Conservation (phyloP, 2,329 filamentous ascomycete species). For the Aspergillus eucalypticola region DNA sequence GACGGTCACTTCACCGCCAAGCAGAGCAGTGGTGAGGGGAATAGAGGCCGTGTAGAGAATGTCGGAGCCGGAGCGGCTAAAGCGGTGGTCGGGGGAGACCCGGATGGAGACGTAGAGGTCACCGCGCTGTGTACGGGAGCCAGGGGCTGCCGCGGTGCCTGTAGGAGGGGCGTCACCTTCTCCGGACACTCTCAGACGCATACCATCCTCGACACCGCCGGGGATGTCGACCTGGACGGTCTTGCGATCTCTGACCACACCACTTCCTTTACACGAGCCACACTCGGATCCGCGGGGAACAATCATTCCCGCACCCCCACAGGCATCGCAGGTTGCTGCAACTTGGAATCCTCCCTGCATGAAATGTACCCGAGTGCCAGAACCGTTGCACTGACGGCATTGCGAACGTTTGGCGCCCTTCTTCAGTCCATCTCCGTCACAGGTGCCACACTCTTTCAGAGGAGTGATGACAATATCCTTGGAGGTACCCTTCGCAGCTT, state of each 20-base stretch:
- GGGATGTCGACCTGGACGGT: conserved; percentile 89
- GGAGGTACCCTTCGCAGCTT: conserved; percentile 85
- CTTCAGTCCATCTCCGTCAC: conserved; percentile 81
- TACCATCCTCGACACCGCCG: conserved; percentile 92
- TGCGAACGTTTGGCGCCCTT: conserved; percentile 69
- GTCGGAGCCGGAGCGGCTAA: conserved; percentile 82
- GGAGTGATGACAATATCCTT: conserved; percentile 89
- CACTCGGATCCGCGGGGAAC: conserved; percentile 83
- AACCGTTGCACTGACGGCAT: conserved; percentile 81
- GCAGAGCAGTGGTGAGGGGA: conserved; percentile 85
- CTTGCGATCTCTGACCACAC: conserved; percentile 79
- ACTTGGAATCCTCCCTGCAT: conserved; percentile 96
- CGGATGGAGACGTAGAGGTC: conserved; percentile 90
- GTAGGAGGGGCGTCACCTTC: conserved; percentile 86
- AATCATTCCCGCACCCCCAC: conserved; percentile 73
- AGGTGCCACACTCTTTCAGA: conserved; percentile 77
- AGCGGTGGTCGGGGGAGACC: conserved; percentile 86
- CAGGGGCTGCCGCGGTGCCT: conserved; percentile 65
- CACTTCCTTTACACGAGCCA: conserved; percentile 74
- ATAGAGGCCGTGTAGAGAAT: conserved; percentile 90
- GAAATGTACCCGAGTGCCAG: conserved; percentile 81
- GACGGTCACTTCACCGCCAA: conserved; percentile 85
- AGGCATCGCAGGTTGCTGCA: conserved; percentile 81
- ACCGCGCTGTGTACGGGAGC: conserved; percentile 68
- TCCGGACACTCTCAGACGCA: conserved; percentile 80